Base-by-base conservation (phyloP, 805 yeast genomes). In the Spathaspora sp. region DNA sequence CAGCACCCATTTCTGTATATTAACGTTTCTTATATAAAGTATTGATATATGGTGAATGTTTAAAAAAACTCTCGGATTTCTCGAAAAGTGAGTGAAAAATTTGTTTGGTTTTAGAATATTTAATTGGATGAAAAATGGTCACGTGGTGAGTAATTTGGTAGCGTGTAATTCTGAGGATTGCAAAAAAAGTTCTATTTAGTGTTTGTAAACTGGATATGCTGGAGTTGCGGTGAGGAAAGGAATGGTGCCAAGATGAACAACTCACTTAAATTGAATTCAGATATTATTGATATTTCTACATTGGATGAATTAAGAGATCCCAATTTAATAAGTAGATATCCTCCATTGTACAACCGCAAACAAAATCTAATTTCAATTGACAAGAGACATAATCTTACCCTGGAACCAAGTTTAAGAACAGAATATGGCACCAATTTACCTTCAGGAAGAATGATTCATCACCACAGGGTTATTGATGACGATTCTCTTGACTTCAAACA, bases 1-100 rank as follows among this genome's bases (percentile, higher is more conserved):
- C 87, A 64, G 87, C 82, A 72, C 87, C 96, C 96, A 90, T 90
- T 67, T n/a, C n/a, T n/a, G n/a, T n/a, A n/a, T 49, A 28, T 44
- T n/a, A 29, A 10, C 8, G 32, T 29, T 23, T 29, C 14, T 38
- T 38, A 38, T 38, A 16, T 38, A 23, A 23, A 23, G 26, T 23
- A 23, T 23, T 23, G 26, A 23, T 23, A 23, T 23, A 23, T 23
- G 26, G 26, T 23, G 3, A 4, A 23, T 23, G 3, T 40, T 23
- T 6, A 4, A 23, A 10, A 14, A 18, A 40, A 18, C 17, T 9
- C 28, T 40, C 28, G 44, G 28, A 40, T 7, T 18, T 35, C 40
- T 14, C 16, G 40, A 35, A 35, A 23, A 35, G 40, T 35, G 40
- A 35, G 40, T 35, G 40, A 42, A 20, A 42, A 42, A 20, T 19